Conservation (phyloP, 2,329 filamentous ascomycete genomes). For the Botrytis fabae region DNA sequence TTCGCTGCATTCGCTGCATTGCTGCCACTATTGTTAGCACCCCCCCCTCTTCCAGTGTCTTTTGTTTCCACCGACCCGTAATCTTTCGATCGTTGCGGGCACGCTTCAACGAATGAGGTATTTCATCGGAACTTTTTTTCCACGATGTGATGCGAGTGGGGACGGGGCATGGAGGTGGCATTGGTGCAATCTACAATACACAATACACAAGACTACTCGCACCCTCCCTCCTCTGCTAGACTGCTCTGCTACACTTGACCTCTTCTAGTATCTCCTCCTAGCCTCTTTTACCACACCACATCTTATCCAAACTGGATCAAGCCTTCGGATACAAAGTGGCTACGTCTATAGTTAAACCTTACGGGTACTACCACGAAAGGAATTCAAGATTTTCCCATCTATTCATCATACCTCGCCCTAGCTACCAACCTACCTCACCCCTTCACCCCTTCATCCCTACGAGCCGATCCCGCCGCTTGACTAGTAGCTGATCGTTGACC, state of each 20-base stretch:
- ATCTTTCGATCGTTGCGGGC: constrained; percentile 12
- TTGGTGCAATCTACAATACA: constrained; percentile 9
- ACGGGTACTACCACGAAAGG: constrained; percentile 12
- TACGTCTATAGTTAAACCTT: constrained; percentile 7
- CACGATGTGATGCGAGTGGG: background rate
- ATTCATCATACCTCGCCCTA: constrained; percentile 9
- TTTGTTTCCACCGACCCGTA: constrained; percentile 12
- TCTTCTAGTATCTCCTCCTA: constrained; percentile 21
- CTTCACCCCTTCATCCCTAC: constrained; percentile 21
- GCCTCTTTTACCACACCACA: background rate
- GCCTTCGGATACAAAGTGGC: constrained; percentile 7
- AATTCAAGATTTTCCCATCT: constrained; percentile 21
- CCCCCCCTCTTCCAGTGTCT: background rate
- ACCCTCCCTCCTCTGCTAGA: constrained; percentile 1
- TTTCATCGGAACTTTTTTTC: constrained; percentile 5
- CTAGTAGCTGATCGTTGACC: constrained; percentile 19
- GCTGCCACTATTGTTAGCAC: constrained; percentile 5
- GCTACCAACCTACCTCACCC: constrained; percentile 5
- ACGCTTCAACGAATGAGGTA: constrained; percentile 4
- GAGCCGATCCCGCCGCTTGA: constrained; percentile 24
- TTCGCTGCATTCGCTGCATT: background rate
- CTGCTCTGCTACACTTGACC: constrained; percentile 12
- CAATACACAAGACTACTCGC: background rate
- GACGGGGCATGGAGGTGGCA: constrained; percentile 15
- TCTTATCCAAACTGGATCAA: constrained; percentile 6